Conservation (phyloP, 176 grass and related monocot species). For the Rhipidocladum racemiflorum region DNA sequence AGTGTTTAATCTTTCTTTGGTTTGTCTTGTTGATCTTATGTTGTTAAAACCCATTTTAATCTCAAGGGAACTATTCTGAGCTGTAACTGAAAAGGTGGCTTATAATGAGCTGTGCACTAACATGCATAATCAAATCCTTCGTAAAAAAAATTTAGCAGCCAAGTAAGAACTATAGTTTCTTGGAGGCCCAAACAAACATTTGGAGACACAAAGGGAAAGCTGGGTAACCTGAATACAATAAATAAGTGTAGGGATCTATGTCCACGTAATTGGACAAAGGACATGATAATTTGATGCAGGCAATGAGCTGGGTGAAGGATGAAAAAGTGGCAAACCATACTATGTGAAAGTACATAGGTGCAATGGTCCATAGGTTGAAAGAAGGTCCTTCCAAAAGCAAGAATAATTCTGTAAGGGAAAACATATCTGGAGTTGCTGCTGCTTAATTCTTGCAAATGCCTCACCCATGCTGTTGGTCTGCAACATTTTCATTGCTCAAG, state of each 20-base stretch:
- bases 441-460: neutral
- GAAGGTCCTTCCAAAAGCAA: neutral
- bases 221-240: constrained; percentile 2
- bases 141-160: neutral
- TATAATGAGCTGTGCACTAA: neutral
- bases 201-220: neutral
- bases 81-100: neutral
- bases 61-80: neutral
- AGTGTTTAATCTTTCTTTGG: neutral
- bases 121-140: neutral
- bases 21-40: neutral
- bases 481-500: neutral
- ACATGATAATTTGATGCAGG: neutral
- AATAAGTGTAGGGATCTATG: neutral
- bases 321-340: neutral
- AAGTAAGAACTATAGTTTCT: neutral
- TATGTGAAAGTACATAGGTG: neutral
- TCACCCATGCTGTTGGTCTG: neutral
- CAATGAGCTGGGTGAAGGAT: neutral
- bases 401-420: neutral
- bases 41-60: neutral
- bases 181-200: neutral
- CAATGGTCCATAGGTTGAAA: neutral
- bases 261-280: neutral
- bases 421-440: neutral